Percentiles rank a stretch among this genome's conserved stretches.
phyloP scores from a whole-genome alignment of 768 basidiomycete genomes.

The Auricularia sp. region DNA sequence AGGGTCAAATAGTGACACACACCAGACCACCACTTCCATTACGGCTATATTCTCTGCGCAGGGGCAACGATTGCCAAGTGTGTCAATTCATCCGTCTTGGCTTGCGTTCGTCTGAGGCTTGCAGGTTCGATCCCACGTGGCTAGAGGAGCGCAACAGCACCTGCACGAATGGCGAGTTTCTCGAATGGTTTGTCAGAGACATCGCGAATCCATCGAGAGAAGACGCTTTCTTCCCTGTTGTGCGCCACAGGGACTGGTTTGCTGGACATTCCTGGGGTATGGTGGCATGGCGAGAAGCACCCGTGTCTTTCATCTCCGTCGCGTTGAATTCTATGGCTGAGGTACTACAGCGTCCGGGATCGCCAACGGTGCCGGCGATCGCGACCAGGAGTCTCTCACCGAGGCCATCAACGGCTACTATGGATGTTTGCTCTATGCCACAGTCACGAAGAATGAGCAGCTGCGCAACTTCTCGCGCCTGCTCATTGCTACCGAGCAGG shows the following conservation, averaged over 20 bases:
- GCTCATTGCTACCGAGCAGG: conserved; percentile 25
- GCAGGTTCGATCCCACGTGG: conserved; percentile 20
- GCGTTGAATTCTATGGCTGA: background rate
- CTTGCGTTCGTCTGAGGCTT: background rate
- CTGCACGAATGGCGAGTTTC: conserved; percentile 12
- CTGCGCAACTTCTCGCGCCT: conserved; percentile 24
- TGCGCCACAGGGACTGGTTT: conserved; percentile 26
- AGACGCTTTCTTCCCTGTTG: conserved; percentile 23
- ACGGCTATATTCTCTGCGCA: conserved; percentile 24
- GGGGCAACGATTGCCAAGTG: conserved; percentile 25
- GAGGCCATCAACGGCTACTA: conserved; percentile 29
- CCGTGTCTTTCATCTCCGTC: background rate
- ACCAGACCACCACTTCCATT: conserved; percentile 29
- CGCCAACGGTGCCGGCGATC: conserved; percentile 23
- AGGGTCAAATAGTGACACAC: conserved; percentile 8
- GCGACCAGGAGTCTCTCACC: conserved; percentile 25
- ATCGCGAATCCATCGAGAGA: conserved; percentile 24
- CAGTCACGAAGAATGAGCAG: conserved; percentile 21
- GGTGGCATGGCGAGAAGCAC: background rate
- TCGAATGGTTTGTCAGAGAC: conserved; percentile 20
- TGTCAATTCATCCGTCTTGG: conserved; percentile 2
- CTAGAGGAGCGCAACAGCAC: conserved; percentile 15
- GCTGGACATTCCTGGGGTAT: conserved; percentile 28
- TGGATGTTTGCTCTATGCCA: conserved; percentile 24
- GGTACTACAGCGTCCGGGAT: conserved; percentile 19